Base-by-base conservation (phyloP, 2,329 filamentous ascomycete species). In the Paecilomyces fulvus region DNA sequence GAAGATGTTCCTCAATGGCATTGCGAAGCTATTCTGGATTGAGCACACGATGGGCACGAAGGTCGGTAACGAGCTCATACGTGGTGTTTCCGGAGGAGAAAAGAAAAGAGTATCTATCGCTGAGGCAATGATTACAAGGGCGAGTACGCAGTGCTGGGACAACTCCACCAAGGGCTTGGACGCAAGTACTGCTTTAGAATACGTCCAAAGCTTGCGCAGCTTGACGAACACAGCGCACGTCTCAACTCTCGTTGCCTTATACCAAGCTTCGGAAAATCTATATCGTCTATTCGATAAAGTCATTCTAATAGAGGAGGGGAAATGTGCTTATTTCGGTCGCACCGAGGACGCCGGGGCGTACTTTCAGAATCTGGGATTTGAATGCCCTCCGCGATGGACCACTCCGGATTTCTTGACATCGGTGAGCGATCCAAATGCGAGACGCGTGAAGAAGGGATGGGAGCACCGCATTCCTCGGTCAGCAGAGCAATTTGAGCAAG, bases 31-130 rank as follows among this genome's bases (percentile, higher is more conserved):
- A 0, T 90, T 89, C 63, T 87, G 87, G 61, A 83, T 91, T 30
- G 83, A 82, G 33, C 87, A 91, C 64, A 88, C 86, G 0, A 77
- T 87, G 63, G 80, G 85, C 58, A 91, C 88, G 6, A 87, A 86
- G 63, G 86, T 92, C 11, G 89, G 89, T 7, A 84, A 90, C 58
- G 86, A 90, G 62, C 83, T 87, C 49, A 79, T 91, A 10, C 83
- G 87, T 1, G 89, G 89, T 52, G 81, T 89, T 0, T 85, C 81
- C 7, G 87, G 86, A 25, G 86, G 87, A 37, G 86, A 89, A 68
- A 78, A 85, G 56, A 92, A 94, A 75, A 84, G 90, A 68, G 89
- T 95, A 4, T 88, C 85, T 49, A 90, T 94, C 59, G 88, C 87
- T 1, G 89, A 94, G 71, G 89, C 89, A 61, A 80, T 87, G 58